phyloP scores from a whole-genome alignment of 768 basidiomycete species.

The Phlebiopsis gigantea region DNA sequence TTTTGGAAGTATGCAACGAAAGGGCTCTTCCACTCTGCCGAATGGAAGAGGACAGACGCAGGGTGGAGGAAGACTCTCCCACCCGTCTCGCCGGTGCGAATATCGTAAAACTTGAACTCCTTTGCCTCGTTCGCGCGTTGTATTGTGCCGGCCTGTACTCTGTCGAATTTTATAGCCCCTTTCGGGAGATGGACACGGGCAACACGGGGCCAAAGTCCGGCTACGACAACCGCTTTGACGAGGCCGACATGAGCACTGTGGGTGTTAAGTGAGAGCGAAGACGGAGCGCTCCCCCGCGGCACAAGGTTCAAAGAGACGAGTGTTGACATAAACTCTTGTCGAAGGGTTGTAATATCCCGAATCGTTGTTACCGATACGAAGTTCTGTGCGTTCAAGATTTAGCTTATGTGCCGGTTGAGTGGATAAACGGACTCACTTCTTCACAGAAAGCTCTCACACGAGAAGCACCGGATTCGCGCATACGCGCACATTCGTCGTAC shows the following conservation, averaged over 20 bases:
- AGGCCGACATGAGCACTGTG: conserved; percentile 68
- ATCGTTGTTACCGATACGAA: conserved; percentile 74
- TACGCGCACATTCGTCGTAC: conserved; percentile 49
- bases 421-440: not conserved
- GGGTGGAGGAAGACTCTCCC: conserved; percentile 81
- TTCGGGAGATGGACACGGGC: conserved; percentile 71
- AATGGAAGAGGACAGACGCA: conserved; percentile 70
- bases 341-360: conserved; percentile 73
- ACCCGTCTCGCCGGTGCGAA: conserved; percentile 28
- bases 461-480: conserved; percentile 7
- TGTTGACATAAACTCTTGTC: conserved; percentile 69
- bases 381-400: conserved; percentile 41
- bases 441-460: too few species aligned
- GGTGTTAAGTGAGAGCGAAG: conserved; percentile 49
- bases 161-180: conserved; percentile 77
- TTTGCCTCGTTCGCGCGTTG: conserved; percentile 80
- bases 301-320: conserved; percentile 71
- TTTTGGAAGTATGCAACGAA: conserved; percentile 85
- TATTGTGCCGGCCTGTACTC: conserved; percentile 76
- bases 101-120: conserved; percentile 80
- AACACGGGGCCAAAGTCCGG: conserved; percentile 83
- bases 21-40: conserved; percentile 66
- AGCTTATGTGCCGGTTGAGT: not conserved
- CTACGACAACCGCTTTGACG: conserved; percentile 78
- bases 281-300: conserved; percentile 39